Evolutionary conservation across 768 basidiomycete genomes (phyloP).

Genomic region (Lactifluus subvellereus): DNA sequence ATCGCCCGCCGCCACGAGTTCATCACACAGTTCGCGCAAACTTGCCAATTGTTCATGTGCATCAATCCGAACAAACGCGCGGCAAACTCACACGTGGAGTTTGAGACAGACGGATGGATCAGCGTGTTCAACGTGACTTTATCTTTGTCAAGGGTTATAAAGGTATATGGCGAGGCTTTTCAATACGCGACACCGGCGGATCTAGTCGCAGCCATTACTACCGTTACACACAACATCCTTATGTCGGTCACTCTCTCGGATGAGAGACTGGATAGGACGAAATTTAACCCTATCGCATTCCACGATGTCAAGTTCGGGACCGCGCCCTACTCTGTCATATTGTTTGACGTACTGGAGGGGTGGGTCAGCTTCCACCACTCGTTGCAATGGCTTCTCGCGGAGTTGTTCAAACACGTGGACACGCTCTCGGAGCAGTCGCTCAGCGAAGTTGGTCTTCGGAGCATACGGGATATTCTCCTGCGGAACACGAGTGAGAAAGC

Average conservation of each 20-base stretch:
- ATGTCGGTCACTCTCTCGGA: slow-evolving; percentile 64
- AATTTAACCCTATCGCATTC: slow-evolving; percentile 56
- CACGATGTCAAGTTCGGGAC: slow-evolving; percentile 65
- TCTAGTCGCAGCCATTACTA: slow-evolving; percentile 59
- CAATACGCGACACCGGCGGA: slow-evolving; percentile 49
- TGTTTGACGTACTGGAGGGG: slow-evolving; percentile 73
- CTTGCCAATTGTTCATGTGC: slow-evolving; percentile 88
- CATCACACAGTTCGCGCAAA: slow-evolving; percentile 64
- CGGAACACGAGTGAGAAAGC: slow-evolving; percentile 59
- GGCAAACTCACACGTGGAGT: slow-evolving; percentile 81
- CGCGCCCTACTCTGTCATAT: slow-evolving; percentile 51
- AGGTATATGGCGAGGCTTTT: slow-evolving; percentile 84
- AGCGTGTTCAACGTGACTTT: slow-evolving; percentile 94
- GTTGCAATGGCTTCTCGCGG: slow-evolving; percentile 84
- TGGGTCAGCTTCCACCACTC: slow-evolving; percentile 94
- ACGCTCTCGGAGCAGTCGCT: slow-evolving; percentile 53
- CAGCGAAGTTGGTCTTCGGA: slow-evolving; percentile 44
- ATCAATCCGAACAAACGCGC: slow-evolving; percentile 88
- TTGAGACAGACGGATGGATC: slow-evolving; percentile 96
- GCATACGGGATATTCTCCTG: slow-evolving; percentile 55
- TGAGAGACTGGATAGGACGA: slow-evolving; percentile 59
- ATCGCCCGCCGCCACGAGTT: slow-evolving; percentile 65
- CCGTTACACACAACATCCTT: slow-evolving; percentile 66
- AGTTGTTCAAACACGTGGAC: slow-evolving; percentile 79
- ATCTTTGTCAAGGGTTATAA: slow-evolving; percentile 82